Evolutionary conservation across 768 basidiomycete species (phyloP).

Genomic region (Cystofilobasidium ferigula): DNA sequence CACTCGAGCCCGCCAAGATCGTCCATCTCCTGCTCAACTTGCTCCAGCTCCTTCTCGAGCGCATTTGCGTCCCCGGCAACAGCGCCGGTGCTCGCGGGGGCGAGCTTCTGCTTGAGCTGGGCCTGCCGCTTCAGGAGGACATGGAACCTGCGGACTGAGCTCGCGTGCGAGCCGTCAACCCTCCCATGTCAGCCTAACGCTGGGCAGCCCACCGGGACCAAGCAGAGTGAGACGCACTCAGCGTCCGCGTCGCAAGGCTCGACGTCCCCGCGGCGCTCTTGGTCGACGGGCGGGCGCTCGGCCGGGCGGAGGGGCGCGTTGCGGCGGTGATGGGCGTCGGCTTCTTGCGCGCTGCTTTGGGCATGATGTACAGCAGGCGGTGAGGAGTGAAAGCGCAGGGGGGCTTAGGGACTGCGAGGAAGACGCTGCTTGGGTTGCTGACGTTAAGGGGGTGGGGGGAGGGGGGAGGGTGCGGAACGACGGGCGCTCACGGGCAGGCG

Average conservation of each 20-base stretch:
- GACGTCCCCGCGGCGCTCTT: constrained; percentile 17
- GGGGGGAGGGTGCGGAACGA: too few species aligned
- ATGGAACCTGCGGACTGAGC: constrained; percentile 60
- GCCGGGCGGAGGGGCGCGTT: background rate
- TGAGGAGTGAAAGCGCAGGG: background rate
- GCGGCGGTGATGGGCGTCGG: constrained; percentile 16
- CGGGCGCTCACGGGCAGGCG: too few species aligned
- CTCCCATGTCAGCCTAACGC: background rate
- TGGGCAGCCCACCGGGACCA: background rate
- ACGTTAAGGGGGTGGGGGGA: too few species aligned
- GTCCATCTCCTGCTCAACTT: constrained; percentile 54
- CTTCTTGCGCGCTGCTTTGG: constrained; percentile 11
- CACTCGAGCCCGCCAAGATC: constrained; percentile 62
- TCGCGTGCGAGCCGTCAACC: background rate
- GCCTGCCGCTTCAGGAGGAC: constrained; percentile 60
- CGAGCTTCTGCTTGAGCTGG: constrained; percentile 42
- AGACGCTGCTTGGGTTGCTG: background rate
- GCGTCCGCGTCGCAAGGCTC: constrained; percentile 18
- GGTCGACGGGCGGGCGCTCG: background rate
- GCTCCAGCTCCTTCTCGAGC: constrained; percentile 40
- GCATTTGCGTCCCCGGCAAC: constrained; percentile 24
- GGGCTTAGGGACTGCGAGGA: background rate
- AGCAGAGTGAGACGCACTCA: constrained; percentile 7
- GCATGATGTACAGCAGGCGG: background rate
- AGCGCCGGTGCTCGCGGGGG: constrained; percentile 13